phyloP scores from a whole-genome alignment of 108 stramenopile genomes.

The Phaeodactylum tricornutum region DNA sequence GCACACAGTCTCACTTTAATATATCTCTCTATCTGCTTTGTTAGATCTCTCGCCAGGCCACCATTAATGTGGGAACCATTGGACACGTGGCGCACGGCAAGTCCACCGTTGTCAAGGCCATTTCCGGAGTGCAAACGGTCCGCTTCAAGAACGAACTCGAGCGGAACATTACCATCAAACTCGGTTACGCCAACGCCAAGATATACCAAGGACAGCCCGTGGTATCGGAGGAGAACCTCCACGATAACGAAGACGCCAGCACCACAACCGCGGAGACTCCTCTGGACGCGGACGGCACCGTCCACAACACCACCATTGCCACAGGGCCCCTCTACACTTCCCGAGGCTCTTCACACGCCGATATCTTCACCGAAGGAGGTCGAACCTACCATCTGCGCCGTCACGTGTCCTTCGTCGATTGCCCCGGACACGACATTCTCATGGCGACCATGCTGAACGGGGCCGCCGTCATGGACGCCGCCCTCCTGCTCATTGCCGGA shows the following conservation, averaged over 20 bases:
- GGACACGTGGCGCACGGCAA: constrained; percentile 99
- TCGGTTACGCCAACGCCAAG: constrained; percentile 99
- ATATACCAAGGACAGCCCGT: constrained; percentile 90
- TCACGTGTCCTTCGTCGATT: constrained; percentile 98
- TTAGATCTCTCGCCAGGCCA: constrained; percentile 96
- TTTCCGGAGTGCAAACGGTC: constrained; percentile 99
- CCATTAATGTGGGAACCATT: constrained; percentile 99
- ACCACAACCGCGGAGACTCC: constrained; percentile 1
- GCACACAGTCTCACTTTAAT: not conserved
- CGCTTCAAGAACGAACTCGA: constrained; percentile 99
- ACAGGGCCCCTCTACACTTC: constrained; percentile 79
- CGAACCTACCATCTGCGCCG: constrained; percentile 86
- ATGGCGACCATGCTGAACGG: constrained; percentile 99
- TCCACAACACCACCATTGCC: no score
- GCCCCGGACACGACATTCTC: constrained; percentile 99
- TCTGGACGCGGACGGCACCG: constrained; percentile 8
- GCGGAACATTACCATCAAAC: constrained; percentile 99
- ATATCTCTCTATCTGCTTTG: not conserved
- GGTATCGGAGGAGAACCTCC: no score
- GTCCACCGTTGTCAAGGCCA: constrained; percentile 97
- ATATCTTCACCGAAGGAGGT: constrained; percentile 84
- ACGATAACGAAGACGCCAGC: constrained; percentile 25
- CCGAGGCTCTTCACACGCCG: constrained; percentile 87
- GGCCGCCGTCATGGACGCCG: constrained; percentile 99
- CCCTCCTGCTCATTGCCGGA: constrained; percentile 97